Percentiles rank a stretch among this genome's conserved stretches.
phyloP scores from a whole-genome alignment of 2,329 filamentous ascomycete species.

The Aspergillus japonicus region DNA sequence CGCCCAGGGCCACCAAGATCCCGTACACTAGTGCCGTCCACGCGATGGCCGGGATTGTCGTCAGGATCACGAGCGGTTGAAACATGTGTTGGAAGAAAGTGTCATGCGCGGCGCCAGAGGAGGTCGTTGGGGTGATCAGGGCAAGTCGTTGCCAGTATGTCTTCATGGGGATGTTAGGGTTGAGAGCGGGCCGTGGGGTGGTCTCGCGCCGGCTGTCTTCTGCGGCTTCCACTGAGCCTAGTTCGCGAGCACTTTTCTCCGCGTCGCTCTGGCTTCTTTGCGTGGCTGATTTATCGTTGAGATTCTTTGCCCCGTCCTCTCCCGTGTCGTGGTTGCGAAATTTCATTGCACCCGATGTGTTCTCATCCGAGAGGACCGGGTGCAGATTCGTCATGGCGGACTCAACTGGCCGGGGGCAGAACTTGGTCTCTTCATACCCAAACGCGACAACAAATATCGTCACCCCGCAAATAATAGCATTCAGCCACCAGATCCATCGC shows the following conservation, averaged over 20 bases:
- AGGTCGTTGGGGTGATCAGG: constrained; percentile 6
- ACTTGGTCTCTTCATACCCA: constrained; percentile 46
- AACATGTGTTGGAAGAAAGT: not conserved
- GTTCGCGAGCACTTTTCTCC: too few relatives aligned
- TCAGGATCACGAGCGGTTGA: constrained; percentile 16
- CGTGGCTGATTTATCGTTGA: too few relatives aligned
- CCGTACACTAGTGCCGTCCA: constrained; percentile 44
- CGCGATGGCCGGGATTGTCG: constrained; percentile 51
- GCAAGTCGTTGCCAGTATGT: not conserved
- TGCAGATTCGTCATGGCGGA: not conserved
- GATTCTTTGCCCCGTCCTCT: too few relatives aligned
- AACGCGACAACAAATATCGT: constrained; percentile 44
- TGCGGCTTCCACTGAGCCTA: too few relatives aligned
- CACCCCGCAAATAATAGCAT: constrained; percentile 41
- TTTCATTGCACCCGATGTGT: not conserved
- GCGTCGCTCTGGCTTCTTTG: too few relatives aligned
- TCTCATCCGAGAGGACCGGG: not conserved
- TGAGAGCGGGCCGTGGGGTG: too few relatives aligned
- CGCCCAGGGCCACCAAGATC: constrained; percentile 38
- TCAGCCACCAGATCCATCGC: constrained; percentile 54
- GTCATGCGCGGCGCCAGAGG: not conserved
- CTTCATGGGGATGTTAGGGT: not conserved
- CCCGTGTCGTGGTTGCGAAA: too few relatives aligned
- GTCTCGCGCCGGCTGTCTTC: too few relatives aligned
- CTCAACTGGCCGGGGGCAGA: not conserved